Percentiles rank a stretch among this genome's conserved stretches.
phyloP scores from a whole-genome alignment of 805 yeast genomes.

The Teunomyces gatunensis region DNA sequence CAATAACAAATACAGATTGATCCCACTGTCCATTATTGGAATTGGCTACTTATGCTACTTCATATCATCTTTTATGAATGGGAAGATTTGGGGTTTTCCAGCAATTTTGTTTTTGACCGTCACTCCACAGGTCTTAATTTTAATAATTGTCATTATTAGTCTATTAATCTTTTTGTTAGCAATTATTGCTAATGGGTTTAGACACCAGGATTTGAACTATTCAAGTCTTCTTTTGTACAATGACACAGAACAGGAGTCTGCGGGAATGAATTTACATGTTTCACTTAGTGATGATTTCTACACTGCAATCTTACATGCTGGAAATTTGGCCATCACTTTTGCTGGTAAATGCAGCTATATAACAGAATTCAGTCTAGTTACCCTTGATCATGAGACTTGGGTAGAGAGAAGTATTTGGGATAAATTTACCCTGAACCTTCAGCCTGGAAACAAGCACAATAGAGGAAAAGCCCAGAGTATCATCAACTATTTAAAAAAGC shows the following conservation, averaged over 20 bases:
- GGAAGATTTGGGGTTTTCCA: conserved; percentile 50
- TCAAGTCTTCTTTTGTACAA: conserved; percentile 29
- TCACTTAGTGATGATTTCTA: conserved; percentile 61
- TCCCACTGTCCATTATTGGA: conserved; percentile 64
- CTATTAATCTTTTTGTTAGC: conserved; percentile 55
- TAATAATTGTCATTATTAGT: conserved; percentile 51
- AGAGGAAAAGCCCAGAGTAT: not conserved
- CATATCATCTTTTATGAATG: conserved; percentile 36
- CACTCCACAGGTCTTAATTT: conserved; percentile 62
- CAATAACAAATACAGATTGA: conserved; percentile 51
- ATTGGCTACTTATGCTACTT: conserved; percentile 46
- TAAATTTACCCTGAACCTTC: conserved; percentile 6
- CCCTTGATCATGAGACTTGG: conserved; percentile 55
- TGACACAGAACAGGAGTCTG: conserved; percentile 22
- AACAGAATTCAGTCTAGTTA: conserved; percentile 51
- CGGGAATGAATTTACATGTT: conserved; percentile 25
- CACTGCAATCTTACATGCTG: conserved; percentile 57
- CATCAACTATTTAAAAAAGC: conserved; percentile 4
- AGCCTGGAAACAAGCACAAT: not conserved
- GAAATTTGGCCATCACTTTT: conserved; percentile 62
- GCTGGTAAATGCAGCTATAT: conserved; percentile 66
- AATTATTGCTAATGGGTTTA: conserved; percentile 50
- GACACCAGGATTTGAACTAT: conserved; percentile 32
- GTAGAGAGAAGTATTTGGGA: conserved; percentile 35
- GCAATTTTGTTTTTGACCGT: conserved; percentile 55